Conservation (phyloP, 2,329 filamentous ascomycete species). For the Aspergillus udagawae region DNA sequence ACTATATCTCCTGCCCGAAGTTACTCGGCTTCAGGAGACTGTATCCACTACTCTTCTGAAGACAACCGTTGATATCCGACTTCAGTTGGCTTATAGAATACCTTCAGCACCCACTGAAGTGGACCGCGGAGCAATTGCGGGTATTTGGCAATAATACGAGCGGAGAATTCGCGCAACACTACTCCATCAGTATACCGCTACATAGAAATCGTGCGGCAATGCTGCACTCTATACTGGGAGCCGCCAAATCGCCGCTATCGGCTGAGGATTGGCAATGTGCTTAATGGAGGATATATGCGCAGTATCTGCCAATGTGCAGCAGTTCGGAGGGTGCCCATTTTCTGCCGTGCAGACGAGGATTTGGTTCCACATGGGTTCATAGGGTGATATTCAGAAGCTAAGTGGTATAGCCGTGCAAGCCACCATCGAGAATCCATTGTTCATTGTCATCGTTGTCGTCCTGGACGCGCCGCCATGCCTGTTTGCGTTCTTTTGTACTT, state of each 20-base stretch:
- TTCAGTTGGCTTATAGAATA: not conserved
- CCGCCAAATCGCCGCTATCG: not conserved
- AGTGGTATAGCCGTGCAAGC: constrained; percentile 32
- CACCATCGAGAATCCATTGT: constrained; percentile 46
- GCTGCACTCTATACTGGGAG: not conserved
- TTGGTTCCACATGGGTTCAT: not conserved
- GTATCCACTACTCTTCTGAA: not conserved
- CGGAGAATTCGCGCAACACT: not conserved
- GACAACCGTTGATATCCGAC: not conserved
- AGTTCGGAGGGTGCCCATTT: not conserved
- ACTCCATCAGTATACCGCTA: not conserved
- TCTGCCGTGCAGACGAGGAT: not conserved
- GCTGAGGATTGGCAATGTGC: not conserved
- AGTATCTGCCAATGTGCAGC: not conserved
- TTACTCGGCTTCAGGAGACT: not conserved
- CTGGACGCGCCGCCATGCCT: constrained; percentile 46
- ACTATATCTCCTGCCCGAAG: not conserved
- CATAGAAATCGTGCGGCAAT: not conserved
- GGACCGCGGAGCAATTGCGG: not conserved
- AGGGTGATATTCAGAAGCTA: not conserved
- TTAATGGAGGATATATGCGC: not conserved
- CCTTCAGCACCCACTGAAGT: not conserved
- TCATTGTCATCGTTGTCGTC: constrained; percentile 47
- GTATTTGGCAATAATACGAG: not conserved
- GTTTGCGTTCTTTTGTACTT: constrained; percentile 31